Percentiles rank a stretch among this genome's conserved stretches.
phyloP scores from a whole-genome alignment of 768 basidiomycete genomes.

The Tylopilus felleus region DNA sequence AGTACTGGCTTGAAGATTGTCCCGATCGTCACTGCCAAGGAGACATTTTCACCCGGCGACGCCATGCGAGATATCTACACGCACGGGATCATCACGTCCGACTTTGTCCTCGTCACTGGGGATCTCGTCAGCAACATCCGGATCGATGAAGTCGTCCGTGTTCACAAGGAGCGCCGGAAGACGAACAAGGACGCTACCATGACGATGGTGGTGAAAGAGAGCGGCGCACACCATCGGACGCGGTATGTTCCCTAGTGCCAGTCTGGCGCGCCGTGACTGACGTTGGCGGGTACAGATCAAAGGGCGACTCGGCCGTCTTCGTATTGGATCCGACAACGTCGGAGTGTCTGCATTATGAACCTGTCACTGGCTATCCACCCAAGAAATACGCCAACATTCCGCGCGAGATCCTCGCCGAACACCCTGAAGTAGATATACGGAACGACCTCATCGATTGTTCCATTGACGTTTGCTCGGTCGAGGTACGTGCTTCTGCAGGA shows the following conservation, averaged over 20 bases:
- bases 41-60: conserved; percentile 86
- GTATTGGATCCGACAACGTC: conserved; percentile 72
- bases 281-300: conserved; percentile 44
- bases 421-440: conserved; percentile 81
- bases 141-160: conserved; percentile 84
- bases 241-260: conserved; percentile 44
- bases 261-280: not conserved
- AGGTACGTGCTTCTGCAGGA: conserved; percentile 47
- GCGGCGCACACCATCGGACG: conserved; percentile 66
- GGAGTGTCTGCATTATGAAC: conserved; percentile 84
- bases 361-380: conserved; percentile 66
- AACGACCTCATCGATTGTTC: conserved; percentile 86
- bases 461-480: conserved; percentile 92
- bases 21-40: conserved; percentile 81
- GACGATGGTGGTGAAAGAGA: conserved; percentile 91
- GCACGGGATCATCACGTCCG: conserved; percentile 82
- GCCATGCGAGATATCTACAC: conserved; percentile 93
- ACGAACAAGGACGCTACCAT: conserved; percentile 92
- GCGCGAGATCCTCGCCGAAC: conserved; percentile 67
- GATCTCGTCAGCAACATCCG: conserved; percentile 92
- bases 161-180: conserved; percentile 84
- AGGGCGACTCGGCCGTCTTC: conserved; percentile 73
- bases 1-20: conserved; percentile 78
- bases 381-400: conserved; percentile 63
- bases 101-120: conserved; percentile 88